These are phyloP conservation scores for Zygoascus tannicola DNA, from an alignment of 805 yeast species.

Conservation along the genomic window DNA sequence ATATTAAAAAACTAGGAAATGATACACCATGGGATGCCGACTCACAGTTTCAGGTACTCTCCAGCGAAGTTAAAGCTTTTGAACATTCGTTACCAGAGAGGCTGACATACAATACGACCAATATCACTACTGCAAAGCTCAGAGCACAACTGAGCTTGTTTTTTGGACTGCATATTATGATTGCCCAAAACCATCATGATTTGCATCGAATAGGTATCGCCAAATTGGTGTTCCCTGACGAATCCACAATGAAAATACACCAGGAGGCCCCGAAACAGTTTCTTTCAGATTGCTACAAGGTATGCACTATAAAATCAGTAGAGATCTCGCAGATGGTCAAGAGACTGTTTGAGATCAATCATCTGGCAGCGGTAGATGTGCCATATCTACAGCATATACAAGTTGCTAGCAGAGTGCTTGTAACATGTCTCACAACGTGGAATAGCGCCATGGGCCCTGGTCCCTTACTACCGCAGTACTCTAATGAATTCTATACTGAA, in stretches of 20 bases:
- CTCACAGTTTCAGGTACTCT: conserved; percentile 8
- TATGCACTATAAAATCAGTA: conserved; percentile 5
- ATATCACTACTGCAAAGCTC: conserved; percentile 2
- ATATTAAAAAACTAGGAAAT: conserved; percentile 7
- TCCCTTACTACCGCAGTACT: conserved; percentile 2
- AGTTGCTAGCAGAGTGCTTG: conserved; percentile 8
- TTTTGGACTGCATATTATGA: conserved; percentile 8
- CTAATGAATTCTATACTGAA: not conserved
- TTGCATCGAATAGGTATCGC: conserved; percentile 10
- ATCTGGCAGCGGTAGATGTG: conserved; percentile 6
- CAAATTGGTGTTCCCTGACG: conserved; percentile 8
- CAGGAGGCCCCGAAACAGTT: conserved; percentile 9
- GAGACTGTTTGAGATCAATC: conserved; percentile 1
- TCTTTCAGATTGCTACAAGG: conserved; percentile 3
- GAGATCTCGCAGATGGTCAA: not conserved
- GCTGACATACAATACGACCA: not conserved
- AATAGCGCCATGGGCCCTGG: not conserved
- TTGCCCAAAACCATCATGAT: conserved; percentile 8
- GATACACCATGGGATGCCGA: conserved; percentile 10
- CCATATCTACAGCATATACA: conserved; percentile 8
- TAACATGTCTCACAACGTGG: conserved; percentile 7
- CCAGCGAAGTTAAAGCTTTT: conserved; percentile 4
- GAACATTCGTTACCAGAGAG: conserved; percentile 6
- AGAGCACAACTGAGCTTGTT: conserved; percentile 5
- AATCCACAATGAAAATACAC: conserved; percentile 8